A percentile compares a stretch with the other conserved stretches of the same genome.
These are phyloP conservation scores for Phytophthora hybrid DNA, from an alignment of 352 stramenopile species.

Conservation along the genomic window DNA sequence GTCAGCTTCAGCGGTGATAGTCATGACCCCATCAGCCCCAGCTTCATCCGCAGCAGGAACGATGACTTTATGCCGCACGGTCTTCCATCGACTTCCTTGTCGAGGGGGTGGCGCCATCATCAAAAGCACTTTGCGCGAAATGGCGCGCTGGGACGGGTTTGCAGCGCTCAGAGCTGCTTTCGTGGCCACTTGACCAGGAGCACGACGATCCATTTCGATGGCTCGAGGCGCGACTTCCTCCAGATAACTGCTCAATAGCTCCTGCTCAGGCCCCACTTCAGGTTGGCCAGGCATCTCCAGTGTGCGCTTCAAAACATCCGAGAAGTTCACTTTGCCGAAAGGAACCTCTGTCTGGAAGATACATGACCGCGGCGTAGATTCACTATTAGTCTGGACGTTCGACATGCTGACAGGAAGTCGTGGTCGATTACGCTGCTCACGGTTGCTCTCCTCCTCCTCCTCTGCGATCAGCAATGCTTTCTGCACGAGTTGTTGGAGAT, in stretches of 20 bases:
- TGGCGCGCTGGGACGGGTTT: constrained; percentile 26
- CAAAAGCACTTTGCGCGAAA: constrained; percentile 30
- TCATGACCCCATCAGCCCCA: constrained; percentile 10
- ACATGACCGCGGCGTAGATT: constrained; percentile 15
- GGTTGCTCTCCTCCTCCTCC: constrained; percentile 19
- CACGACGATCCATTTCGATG: constrained; percentile 32
- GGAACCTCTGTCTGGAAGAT: constrained; percentile 36
- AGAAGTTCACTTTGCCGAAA: constrained; percentile 7
- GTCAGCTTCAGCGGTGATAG: constrained; percentile 32
- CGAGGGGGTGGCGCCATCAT: constrained; percentile 27
- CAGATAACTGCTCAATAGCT: constrained; percentile 34
- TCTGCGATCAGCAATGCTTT: constrained; percentile 41
- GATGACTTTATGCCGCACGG: constrained; percentile 33
- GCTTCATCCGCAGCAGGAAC: constrained; percentile 8
- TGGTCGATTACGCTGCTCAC: background rate
- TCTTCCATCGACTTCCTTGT: constrained; percentile 35
- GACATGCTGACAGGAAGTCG: background rate
- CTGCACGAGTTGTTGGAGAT: constrained; percentile 42
- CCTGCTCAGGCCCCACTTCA: constrained; percentile 3
- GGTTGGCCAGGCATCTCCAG: background rate
- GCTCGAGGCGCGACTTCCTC: constrained; percentile 26
- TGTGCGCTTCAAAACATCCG: background rate
- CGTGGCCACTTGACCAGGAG: constrained; percentile 26
- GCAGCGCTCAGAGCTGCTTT: constrained; percentile 29
- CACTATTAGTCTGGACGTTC: background rate